Conservation (phyloP, 2,329 filamentous ascomycete genomes). For the Hirsutella thompsonii region DNA sequence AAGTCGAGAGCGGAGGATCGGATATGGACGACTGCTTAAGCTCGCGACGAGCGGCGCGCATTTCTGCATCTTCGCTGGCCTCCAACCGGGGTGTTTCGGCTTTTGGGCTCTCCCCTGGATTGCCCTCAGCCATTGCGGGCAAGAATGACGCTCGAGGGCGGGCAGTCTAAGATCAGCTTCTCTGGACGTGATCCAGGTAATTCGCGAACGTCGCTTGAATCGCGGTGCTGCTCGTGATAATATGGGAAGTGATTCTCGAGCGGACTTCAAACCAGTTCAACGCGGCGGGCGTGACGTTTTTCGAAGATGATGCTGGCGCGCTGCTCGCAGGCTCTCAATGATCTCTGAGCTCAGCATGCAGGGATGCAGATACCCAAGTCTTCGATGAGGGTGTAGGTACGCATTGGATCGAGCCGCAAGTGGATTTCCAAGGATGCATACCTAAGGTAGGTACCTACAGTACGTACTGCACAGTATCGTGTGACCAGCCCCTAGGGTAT, state of each 20-base stretch:
- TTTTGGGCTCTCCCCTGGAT: constrained; percentile 27
- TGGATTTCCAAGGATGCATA: too few relatives aligned
- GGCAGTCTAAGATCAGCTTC: background rate
- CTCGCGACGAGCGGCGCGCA: constrained; percentile 49
- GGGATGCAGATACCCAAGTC: background rate
- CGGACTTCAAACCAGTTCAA: too few relatives aligned
- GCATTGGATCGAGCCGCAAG: too few relatives aligned
- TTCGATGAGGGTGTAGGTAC: too few relatives aligned
- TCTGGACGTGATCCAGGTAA: background rate
- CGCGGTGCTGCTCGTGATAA: too few relatives aligned
- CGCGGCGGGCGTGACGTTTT: background rate
- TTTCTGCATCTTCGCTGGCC: constrained; percentile 46
- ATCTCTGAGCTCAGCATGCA: background rate
- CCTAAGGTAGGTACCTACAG: too few relatives aligned
- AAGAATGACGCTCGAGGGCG: background rate
- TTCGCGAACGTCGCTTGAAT: background rate
- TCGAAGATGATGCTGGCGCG: background rate
- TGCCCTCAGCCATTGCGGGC: constrained; percentile 29
- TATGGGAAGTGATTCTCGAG: too few relatives aligned
- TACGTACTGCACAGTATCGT: too few relatives aligned
- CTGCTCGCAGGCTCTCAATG: background rate
- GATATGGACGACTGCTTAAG: constrained; percentile 53
- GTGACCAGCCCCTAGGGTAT: too few relatives aligned
- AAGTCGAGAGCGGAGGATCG: constrained; percentile 21
- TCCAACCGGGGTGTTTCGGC: constrained; percentile 19